Percentiles rank a stretch among this genome's conserved stretches.
phyloP scores from a whole-genome alignment of 2,329 filamentous ascomycete species.

The Dactylellina haptotyla region DNA sequence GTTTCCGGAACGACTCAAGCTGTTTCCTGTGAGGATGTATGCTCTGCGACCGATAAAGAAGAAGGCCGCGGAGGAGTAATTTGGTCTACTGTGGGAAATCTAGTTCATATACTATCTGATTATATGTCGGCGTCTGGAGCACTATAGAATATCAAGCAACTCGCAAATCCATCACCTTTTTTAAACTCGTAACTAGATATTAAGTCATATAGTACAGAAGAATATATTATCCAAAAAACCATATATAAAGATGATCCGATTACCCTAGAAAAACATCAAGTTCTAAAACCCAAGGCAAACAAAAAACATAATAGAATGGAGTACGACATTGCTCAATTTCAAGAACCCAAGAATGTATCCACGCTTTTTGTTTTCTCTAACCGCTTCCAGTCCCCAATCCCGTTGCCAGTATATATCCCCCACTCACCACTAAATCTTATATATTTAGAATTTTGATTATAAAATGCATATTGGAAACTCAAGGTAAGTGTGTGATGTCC shows the following conservation, averaged over 20 bases:
- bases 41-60: slow-evolving; percentile 70
- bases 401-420: too few species aligned
- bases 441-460: too few species aligned
- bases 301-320: neutral
- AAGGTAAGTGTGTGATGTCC: too few species aligned
- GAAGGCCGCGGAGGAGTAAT: neutral
- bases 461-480: too few species aligned
- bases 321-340: neutral
- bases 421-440: neutral
- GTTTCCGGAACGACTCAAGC: slow-evolving; percentile 69
- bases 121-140: neutral
- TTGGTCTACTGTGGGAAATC: neutral
- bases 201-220: too few species aligned
- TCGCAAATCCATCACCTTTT: too few species aligned
- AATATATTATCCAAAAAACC: neutral
- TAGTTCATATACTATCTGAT: neutral
- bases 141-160: neutral
- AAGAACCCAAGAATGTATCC: neutral
- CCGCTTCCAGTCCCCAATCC: too few species aligned
- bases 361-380: neutral
- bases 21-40: slow-evolving; percentile 82
- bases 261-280: too few species aligned
- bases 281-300: neutral
- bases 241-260: too few species aligned
- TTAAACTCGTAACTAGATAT: too few species aligned